Evolutionary conservation across 768 basidiomycete species (phyloP).

Genomic region (Suillus subaureus): DNA sequence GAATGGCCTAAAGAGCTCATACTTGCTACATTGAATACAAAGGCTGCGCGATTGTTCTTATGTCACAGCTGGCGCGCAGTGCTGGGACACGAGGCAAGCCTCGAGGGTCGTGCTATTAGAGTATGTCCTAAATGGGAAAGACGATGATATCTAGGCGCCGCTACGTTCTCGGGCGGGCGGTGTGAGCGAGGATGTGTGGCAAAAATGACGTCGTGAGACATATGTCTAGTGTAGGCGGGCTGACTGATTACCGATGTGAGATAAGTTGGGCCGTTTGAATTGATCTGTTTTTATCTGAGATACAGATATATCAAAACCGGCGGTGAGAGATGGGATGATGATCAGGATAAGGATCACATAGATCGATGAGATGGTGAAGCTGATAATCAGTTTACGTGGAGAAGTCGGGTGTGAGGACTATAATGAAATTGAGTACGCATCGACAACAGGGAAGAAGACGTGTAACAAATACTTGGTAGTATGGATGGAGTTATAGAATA

Average conservation of each 20-base stretch:
- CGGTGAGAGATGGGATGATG: conserved; percentile 7
- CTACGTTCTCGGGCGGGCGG: not conserved
- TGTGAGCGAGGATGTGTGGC: conserved; percentile 5
- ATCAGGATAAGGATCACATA: conserved; percentile 9
- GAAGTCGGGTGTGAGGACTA: conserved; percentile 6
- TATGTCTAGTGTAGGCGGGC: not conserved
- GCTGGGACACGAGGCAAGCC: conserved; percentile 24
- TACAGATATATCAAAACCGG: conserved; percentile 1
- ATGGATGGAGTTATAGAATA: not conserved
- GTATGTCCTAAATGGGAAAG: conserved; percentile 19
- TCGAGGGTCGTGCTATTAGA: conserved; percentile 23
- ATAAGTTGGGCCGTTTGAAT: conserved; percentile 13
- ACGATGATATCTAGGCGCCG: conserved; percentile 12
- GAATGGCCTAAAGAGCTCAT: not conserved
- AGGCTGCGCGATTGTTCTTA: not conserved
- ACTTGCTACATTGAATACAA: not conserved
- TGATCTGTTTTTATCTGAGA: conserved; percentile 12
- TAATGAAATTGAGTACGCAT: not conserved
- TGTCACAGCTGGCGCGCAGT: conserved; percentile 11
- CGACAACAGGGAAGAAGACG: conserved; percentile 1
- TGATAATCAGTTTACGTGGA: conserved; percentile 13
- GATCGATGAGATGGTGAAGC: conserved; percentile 11
- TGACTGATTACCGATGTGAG: conserved; percentile 8
- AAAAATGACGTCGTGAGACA: conserved; percentile 13
- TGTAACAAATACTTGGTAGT: conserved; percentile 3